Percentiles rank a stretch among this genome's conserved stretches.
Conservation (phyloP, 1,139 yeast species). For the Keqinozyma sinolaborantium region DNA sequence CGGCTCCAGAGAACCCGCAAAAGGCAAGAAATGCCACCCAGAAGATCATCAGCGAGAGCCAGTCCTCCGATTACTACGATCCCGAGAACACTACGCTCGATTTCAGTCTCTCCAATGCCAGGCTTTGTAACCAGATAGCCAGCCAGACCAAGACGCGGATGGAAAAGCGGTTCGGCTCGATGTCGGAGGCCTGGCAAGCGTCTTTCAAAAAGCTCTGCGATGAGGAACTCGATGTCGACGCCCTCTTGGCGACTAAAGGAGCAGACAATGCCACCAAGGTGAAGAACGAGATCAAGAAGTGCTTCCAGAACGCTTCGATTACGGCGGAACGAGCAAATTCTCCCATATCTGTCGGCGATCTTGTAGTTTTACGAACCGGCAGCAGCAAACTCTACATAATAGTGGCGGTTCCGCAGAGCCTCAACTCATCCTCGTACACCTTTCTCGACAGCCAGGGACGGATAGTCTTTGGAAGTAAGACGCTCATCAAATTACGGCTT, state of each 20-base stretch:
- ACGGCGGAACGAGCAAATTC: constrained; percentile 19
- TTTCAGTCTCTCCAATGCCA: background rate
- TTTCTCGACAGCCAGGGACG: constrained; percentile 57
- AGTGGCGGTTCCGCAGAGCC: constrained; percentile 25
- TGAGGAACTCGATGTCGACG: constrained; percentile 2
- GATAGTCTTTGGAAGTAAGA: constrained; percentile 44
- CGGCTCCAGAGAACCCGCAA: too few species aligned
- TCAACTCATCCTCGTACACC: constrained; percentile 37
- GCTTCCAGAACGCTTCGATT: constrained; percentile 21
- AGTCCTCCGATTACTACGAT: background rate
- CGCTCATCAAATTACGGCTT: constrained; percentile 47
- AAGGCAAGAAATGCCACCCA: background rate
- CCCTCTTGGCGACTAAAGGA: background rate
- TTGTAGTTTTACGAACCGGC: constrained; percentile 32
- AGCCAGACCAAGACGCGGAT: constrained; percentile 13
- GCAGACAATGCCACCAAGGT: constrained; percentile 1
- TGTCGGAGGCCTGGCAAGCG: constrained; percentile 17
- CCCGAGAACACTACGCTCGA: background rate
- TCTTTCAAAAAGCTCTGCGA: constrained; percentile 2
- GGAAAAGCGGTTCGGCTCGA: constrained; percentile 12
- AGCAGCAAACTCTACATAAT: constrained; percentile 29
- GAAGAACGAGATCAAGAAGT: constrained; percentile 9
- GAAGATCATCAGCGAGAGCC: background rate
- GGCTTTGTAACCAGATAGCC: constrained; percentile 13
- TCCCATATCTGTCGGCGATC: constrained; percentile 34